Evolutionary conservation across 2,329 filamentous ascomycete species (phyloP).

Genomic region (Nannizziopsis arthrosporioides): DNA sequence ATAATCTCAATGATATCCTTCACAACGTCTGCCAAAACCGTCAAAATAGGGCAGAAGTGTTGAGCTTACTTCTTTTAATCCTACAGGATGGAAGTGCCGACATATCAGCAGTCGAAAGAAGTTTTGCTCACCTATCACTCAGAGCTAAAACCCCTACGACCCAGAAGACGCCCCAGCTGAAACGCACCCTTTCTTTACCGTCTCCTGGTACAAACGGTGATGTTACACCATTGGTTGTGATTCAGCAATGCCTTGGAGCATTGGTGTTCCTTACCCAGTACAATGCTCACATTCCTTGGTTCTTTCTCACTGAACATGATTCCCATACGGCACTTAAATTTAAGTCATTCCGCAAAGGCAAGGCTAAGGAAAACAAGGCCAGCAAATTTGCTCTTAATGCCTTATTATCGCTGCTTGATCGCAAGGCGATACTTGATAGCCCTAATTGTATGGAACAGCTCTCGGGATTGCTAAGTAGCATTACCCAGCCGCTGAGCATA

Average conservation of each 20-base stretch:
- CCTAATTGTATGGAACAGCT: slow-evolving; percentile 93
- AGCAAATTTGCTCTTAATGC: slow-evolving; percentile 88
- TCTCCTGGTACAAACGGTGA: slow-evolving; percentile 57
- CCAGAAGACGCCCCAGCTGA: slow-evolving; percentile 74
- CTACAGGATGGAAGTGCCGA: slow-evolving; percentile 92
- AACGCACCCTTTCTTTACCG: slow-evolving; percentile 59
- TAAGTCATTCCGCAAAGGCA: slow-evolving; percentile 68
- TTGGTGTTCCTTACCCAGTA: slow-evolving; percentile 72
- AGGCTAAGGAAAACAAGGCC: slow-evolving; percentile 71
- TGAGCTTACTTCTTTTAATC: slow-evolving; percentile 84
- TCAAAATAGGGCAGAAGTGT: slow-evolving; percentile 87
- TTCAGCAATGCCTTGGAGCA: slow-evolving; percentile 84
- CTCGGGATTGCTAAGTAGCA: slow-evolving; percentile 72
- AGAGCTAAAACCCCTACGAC: slow-evolving; percentile 70
- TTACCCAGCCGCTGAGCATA: slow-evolving; percentile 73
- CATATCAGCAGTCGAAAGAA: slow-evolving; percentile 84
- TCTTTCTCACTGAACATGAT: slow-evolving; percentile 93
- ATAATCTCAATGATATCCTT: slow-evolving; percentile 74
- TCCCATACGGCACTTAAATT: slow-evolving; percentile 65
- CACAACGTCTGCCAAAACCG: slow-evolving; percentile 89
- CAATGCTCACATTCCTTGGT: slow-evolving; percentile 75
- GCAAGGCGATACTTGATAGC: slow-evolving; percentile 93
- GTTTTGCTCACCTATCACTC: slow-evolving; percentile 83
- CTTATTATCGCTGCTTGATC: slow-evolving; percentile 73
- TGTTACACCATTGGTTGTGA: slow-evolving; percentile 84